Percentiles rank a stretch among this genome's conserved stretches.
These are phyloP conservation scores for Eucalyptus regnans DNA, from an alignment of 345 rosid genomes.

Conservation along the genomic window DNA sequence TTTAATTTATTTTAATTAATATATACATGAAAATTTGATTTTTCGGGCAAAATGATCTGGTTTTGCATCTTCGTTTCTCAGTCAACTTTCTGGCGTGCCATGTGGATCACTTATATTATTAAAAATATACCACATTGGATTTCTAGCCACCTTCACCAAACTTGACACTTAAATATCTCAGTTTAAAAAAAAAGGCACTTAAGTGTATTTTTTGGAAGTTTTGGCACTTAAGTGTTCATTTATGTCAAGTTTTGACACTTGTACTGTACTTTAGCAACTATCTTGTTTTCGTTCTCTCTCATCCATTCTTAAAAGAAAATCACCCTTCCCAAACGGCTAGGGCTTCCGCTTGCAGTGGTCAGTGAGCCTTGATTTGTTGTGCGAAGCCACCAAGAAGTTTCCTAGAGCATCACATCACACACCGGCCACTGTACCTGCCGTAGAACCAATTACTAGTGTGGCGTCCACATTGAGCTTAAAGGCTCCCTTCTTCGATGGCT, in stretches of 20 bases:
- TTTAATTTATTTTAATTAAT: too few relatives aligned
- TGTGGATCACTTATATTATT: too few relatives aligned
- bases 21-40: too few relatives aligned
- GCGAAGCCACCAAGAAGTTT: not conserved
- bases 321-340: not conserved
- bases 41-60: too few relatives aligned
- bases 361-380: not conserved
- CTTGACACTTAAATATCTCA: too few relatives aligned
- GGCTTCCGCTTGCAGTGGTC: not conserved
- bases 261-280: not conserved
- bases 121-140: too few relatives aligned
- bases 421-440: rapidly evolving
- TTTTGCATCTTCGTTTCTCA: too few relatives aligned
- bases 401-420: not conserved
- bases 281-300: not conserved
- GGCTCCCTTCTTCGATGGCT: rapidly evolving
- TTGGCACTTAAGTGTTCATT: too few relatives aligned
- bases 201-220: too few relatives aligned
- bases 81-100: too few relatives aligned
- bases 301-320: not conserved
- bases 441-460: not conserved
- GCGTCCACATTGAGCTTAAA: not conserved
- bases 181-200: too few relatives aligned
- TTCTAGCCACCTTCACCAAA: rapidly evolving
- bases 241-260: too few relatives aligned